Evolutionary conservation across 306 rosid species (phyloP), one percentile per base, ranked within the genome.

Genomic region (Pterocarpus macrocarpus): DNA sequence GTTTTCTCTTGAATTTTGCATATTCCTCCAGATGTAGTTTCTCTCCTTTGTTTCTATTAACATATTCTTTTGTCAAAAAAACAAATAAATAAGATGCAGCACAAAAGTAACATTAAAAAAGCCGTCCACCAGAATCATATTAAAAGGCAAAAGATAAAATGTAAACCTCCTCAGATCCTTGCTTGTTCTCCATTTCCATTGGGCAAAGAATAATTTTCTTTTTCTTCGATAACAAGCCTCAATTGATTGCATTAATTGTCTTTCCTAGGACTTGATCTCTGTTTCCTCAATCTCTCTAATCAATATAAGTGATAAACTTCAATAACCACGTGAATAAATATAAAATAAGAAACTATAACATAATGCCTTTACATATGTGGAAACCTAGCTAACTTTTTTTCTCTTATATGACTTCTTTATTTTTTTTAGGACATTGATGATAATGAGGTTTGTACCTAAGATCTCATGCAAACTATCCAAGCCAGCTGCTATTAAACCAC

Each of bases 231-330:
- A 87, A 33, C 91, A 87, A 81, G 87, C 86, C 85, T 92, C 94
- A 9, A 90, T 86, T 28, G 92, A 90, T 38, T 92, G 94, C 91
- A 92, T 84, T 14, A 92, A 87, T 47, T 92, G 94, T 64, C 91
- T 86, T 69, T 90, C 97, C 89, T 89, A 81, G 63, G 84, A 82
- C 85, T 86, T 90, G 74, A 92, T 90, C 65, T 90, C 94, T 0
- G 84, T n/a, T 44, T 89, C 93, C 73, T 89, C 97, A 61, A 92
- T 92, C 82, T 92, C 97, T 81, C 94, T 87, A 41, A 79, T 32
- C 35, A 78, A 22, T 1, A 22, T 22, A 22, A 22, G 28, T 1
- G 28, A 22, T 22, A 22, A 22, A 1, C 28, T 0, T 22, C 28
- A 22, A 22, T 22, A 22, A 22, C 28, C 28, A 22, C 0, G 28